These are phyloP conservation scores for Rhodotorula glutinis DNA, from an alignment of 1,284 basidiomycete genomes.

Conservation along the genomic window DNA sequence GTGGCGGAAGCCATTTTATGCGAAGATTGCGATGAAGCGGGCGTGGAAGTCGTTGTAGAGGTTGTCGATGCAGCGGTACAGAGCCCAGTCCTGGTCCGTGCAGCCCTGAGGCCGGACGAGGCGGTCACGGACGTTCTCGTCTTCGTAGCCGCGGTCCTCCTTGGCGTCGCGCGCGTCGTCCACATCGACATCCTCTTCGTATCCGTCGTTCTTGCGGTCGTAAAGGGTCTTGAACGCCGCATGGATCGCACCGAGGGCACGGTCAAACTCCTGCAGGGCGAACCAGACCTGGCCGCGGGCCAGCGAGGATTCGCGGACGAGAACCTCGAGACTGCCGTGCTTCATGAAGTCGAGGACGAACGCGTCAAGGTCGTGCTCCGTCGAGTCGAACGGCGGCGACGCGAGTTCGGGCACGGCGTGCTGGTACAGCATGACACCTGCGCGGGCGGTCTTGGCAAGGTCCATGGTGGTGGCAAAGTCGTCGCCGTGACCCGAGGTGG, in stretches of 20 bases:
- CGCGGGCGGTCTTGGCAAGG: conserved; percentile 52
- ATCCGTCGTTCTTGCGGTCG: conserved; percentile 26
- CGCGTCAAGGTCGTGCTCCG: conserved; percentile 56
- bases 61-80: conserved; percentile 56
- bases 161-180: conserved; percentile 36
- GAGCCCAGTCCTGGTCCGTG: conserved; percentile 55
- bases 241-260: conserved; percentile 56
- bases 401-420: conserved; percentile 60
- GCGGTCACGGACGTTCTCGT: conserved; percentile 45
- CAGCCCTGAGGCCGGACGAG: conserved; percentile 46
- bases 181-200: conserved; percentile 46
- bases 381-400: conserved; percentile 48
- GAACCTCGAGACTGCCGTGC: conserved; percentile 58
- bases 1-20: conserved; percentile 31
- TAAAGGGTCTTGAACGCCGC: conserved; percentile 55
- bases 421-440: conserved; percentile 58
- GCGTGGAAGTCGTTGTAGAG: conserved; percentile 57
- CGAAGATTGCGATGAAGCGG: conserved; percentile 58
- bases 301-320: conserved; percentile 44
- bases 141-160: conserved; percentile 39
- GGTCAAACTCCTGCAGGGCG: conserved; percentile 58
- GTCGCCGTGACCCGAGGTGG: conserved; percentile 63
- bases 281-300: conserved; percentile 61
- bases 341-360: conserved; percentile 65
- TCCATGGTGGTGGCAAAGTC: conserved; percentile 56